These are phyloP conservation scores for Fomitiporia mediterranea DNA, from an alignment of 1,284 basidiomycete genomes.

Conservation along the genomic window DNA sequence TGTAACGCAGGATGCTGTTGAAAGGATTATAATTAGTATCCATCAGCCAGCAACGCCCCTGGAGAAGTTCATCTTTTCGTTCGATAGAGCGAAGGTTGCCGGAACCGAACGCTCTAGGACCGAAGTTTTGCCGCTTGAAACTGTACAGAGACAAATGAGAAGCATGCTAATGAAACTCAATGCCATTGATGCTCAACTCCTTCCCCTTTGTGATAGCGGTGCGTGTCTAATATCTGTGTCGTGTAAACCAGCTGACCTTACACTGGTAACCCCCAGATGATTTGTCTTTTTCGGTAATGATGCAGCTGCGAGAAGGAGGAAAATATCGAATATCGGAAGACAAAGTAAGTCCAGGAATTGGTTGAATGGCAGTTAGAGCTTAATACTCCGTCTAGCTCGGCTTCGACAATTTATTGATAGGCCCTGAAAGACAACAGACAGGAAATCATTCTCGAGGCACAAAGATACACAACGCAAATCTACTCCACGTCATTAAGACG, in stretches of 20 bases:
- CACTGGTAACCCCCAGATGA: too few species aligned
- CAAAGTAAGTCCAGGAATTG: slow-evolving; percentile 33
- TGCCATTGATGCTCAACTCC: slow-evolving; percentile 76
- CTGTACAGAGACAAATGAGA: slow-evolving; percentile 75
- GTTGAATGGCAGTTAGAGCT: neutral
- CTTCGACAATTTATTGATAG: too few species aligned
- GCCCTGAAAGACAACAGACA: neutral
- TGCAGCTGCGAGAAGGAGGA: slow-evolving; percentile 74
- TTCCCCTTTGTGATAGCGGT: slow-evolving; percentile 51
- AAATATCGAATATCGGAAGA: slow-evolving; percentile 50
- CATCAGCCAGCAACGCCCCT: slow-evolving; percentile 3
- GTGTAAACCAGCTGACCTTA: too few species aligned
- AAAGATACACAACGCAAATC: neutral
- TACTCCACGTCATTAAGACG: slow-evolving; percentile 7
- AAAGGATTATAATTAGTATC: slow-evolving; percentile 5
- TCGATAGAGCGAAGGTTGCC: slow-evolving; percentile 41
- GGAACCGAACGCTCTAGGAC: slow-evolving; percentile 31
- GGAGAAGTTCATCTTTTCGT: slow-evolving; percentile 3
- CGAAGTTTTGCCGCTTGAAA: slow-evolving; percentile 54
- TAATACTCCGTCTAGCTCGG: neutral
- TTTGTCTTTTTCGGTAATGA: slow-evolving; percentile 74
- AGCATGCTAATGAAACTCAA: slow-evolving; percentile 82
- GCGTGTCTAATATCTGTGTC: too few species aligned
- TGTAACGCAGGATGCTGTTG: neutral
- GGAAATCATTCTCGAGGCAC: neutral